Percentiles rank a stretch among this genome's conserved stretches.
Evolutionary conservation across 106 monocot species (phyloP).

Genomic region (Dactylorhiza incarnata): DNA sequence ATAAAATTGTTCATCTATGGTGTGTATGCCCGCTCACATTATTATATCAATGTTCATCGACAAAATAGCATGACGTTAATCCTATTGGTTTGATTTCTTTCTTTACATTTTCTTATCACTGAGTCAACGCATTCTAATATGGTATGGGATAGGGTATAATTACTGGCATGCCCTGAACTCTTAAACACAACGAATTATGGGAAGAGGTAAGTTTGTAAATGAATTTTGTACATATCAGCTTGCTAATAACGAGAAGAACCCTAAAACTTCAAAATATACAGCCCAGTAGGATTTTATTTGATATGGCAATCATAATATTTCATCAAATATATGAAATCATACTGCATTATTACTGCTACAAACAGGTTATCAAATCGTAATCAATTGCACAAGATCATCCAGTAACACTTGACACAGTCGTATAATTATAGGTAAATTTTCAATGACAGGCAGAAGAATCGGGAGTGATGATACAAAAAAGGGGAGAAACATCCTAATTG

Average conservation of each 20-base stretch:
- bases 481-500: background rate
- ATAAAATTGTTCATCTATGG: background rate
- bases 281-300: background rate
- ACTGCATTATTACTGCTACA: background rate
- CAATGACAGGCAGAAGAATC: background rate
- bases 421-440: background rate
- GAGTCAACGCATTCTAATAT: background rate
- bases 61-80: background rate
- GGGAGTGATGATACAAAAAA: background rate
- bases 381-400: background rate
- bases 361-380: background rate
- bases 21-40: background rate
- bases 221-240: background rate
- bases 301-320: background rate
- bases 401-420: background rate
- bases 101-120: background rate
- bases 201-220: background rate
- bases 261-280: background rate
- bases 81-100: background rate
- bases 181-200: background rate
- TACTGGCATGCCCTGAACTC: too few relatives aligned
- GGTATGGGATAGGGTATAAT: background rate
- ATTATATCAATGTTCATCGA: background rate
- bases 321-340: background rate
- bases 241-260: background rate